These are phyloP conservation scores for Blastobotrys muscicola DNA, from an alignment of 805 yeast species.

Conservation along the genomic window DNA sequence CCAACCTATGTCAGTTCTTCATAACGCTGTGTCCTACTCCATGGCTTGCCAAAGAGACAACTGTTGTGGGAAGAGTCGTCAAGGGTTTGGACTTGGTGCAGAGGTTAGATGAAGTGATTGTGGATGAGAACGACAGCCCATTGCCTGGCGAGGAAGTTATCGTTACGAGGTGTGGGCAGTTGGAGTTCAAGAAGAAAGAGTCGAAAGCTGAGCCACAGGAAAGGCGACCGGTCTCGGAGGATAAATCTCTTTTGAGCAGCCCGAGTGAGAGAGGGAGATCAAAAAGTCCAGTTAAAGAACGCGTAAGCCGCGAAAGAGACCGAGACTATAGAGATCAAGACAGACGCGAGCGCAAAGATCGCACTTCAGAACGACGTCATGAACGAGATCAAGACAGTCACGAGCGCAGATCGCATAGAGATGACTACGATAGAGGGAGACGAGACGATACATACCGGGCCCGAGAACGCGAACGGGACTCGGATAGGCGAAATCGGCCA, in stretches of 20 bases:
- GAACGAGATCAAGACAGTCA: neutral
- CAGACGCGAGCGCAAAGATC: too few species aligned
- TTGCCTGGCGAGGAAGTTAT: conserved; percentile 12
- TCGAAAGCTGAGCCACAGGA: neutral
- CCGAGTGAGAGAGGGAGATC: neutral
- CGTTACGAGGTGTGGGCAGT: conserved; percentile 13
- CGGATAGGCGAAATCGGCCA: neutral
- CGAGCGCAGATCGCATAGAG: neutral
- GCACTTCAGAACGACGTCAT: too few species aligned
- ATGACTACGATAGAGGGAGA: neutral
- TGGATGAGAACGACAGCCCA: conserved; percentile 15
- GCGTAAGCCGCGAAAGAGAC: neutral
- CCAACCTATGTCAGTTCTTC: conserved; percentile 16
- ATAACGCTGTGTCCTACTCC: conserved; percentile 15
- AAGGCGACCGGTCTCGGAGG: neutral
- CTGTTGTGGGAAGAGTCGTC: conserved; percentile 16
- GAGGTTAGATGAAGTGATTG: conserved; percentile 10
- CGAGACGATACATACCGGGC: neutral
- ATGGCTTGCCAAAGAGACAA: conserved; percentile 9
- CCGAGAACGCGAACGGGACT: neutral
- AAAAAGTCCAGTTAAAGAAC: neutral
- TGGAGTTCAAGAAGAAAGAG: conserved; percentile 6
- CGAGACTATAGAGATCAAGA: neutral
- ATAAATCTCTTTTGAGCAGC: neutral
- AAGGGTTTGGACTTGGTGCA: conserved; percentile 11